Base-by-base conservation (phyloP, 495 filamentous ascomycete genomes). In the Aspergillus egyptiacus region DNA sequence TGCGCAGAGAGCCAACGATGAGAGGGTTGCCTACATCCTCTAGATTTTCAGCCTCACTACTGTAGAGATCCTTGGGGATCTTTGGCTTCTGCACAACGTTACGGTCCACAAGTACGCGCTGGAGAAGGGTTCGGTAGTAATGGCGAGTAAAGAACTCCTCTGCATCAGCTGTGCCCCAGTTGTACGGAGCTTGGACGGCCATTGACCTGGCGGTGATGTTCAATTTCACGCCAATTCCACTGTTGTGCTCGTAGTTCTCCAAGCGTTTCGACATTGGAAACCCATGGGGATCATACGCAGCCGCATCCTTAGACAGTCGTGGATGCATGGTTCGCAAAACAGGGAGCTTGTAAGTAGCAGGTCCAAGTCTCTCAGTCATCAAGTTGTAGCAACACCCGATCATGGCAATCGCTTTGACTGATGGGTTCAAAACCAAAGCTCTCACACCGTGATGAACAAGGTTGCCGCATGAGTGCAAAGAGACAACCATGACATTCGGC, bases 371-470 rank as follows among this genome's bases (percentile, higher is more conserved):
- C 61, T 96, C 93, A 2, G 91, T 96, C 46, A 96, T 65, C 15
- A 96, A 83, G 51, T 98, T 98, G 73, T 98, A 96, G 71, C 93
- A 98, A 71, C 93, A 98, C 28, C 93, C 93, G 33, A 98, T 87
- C 62, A 98, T 86, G 28, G 93, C 93, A 36, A 97, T 84, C 11
- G 88, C 89, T 14, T 83, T 78, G 42, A 97, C 87, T 22, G 80
- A 75, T 1, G 89, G 86, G 58, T 95, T 96, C 28, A 89, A 60
- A 11, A 87, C 65, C 34, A 98, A 74, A 3, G 93, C 93, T 5
- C 87, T 84, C 33, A 98, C 81, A 2, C 87, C 93, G 59, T 95
- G 90, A 58, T 98, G 93, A n/a, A 91, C 80, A 11, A 98, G 82
- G 59, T 96, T 97, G 45, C 93, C 93, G 65, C 93, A 98, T 15